phyloP scores from a whole-genome alignment of 2,329 filamentous ascomycete species.

The Pseudogymnoascus sp. region DNA sequence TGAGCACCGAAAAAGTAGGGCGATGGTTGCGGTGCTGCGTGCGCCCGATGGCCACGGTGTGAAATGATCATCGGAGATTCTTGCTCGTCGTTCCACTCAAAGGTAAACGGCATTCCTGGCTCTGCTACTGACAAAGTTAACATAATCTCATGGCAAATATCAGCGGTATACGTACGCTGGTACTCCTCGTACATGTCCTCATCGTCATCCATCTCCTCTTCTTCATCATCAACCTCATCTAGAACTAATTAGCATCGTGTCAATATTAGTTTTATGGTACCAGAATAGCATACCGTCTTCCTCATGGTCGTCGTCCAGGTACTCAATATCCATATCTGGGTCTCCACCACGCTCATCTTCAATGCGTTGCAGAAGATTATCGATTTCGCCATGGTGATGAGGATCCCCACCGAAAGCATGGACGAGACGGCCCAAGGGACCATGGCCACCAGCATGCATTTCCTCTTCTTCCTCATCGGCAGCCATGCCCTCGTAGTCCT shows the following conservation, averaged over 20 bases:
- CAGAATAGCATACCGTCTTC: constrained; percentile 42
- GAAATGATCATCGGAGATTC: constrained; percentile 37
- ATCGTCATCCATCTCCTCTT: constrained; percentile 59
- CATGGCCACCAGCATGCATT: constrained; percentile 33
- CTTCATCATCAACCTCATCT: constrained; percentile 52
- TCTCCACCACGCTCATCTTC: constrained; percentile 42
- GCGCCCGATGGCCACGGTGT: constrained; percentile 41
- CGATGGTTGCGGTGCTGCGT: constrained; percentile 46
- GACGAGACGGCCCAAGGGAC: constrained; percentile 44
- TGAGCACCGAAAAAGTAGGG: constrained; percentile 50
- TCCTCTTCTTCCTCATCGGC: constrained; percentile 45
- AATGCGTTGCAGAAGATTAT: constrained; percentile 30
- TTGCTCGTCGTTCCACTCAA: constrained; percentile 50
- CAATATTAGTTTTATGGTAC: neutral
- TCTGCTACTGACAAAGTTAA: constrained; percentile 20
- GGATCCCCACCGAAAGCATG: constrained; percentile 37
- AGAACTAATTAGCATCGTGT: constrained; percentile 5
- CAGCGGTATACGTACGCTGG: constrained; percentile 38
- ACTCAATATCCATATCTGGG: constrained; percentile 36
- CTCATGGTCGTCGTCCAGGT: constrained; percentile 48
- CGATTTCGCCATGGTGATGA: constrained; percentile 26
- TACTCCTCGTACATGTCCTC: constrained; percentile 54
- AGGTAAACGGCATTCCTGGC: constrained; percentile 34
- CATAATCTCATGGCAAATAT: neutral
- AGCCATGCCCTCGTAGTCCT: constrained; percentile 36